Percentiles rank a stretch among this genome's conserved stretches.
Evolutionary conservation across 139 green algal genomes (phyloP).

Genomic region (Desmodesmus armatus): DNA sequence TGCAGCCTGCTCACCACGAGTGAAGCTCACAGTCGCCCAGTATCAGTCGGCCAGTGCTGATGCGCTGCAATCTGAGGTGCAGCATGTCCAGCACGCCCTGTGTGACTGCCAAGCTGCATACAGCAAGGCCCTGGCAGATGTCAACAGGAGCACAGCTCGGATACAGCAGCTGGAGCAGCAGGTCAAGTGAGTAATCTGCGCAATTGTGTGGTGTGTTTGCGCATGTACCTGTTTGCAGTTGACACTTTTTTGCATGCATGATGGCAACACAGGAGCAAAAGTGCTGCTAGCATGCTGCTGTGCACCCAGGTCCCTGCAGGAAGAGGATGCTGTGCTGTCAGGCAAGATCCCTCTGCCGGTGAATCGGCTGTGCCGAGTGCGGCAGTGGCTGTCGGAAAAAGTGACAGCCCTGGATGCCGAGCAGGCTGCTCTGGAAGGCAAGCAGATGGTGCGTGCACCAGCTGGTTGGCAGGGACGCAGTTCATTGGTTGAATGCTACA

Average conservation of each 20-base stretch:
- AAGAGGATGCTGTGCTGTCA: constrained; percentile 40
- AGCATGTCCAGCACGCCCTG: constrained; percentile 23
- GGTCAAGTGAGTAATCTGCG: neutral
- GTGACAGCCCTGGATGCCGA: constrained; percentile 8
- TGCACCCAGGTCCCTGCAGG: constrained; percentile 13
- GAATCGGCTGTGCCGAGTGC: constrained; percentile 26
- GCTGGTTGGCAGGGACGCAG: neutral
- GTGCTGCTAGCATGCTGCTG: neutral
- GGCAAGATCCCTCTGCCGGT: constrained; percentile 19
- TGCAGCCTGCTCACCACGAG: neutral
- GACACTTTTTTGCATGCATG: neutral
- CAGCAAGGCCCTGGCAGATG: neutral
- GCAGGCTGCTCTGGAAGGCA: constrained; percentile 2
- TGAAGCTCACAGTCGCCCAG: neutral
- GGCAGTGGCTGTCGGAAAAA: constrained; percentile 16
- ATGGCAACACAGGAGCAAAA: neutral
- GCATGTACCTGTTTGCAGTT: neutral
- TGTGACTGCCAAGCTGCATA: constrained; percentile 8
- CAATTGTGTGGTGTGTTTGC: neutral
- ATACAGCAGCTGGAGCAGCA: constrained; percentile 41
- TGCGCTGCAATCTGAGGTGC: constrained; percentile 17
- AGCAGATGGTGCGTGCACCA: constrained; percentile 39
- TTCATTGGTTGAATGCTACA: neutral
- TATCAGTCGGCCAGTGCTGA: constrained; percentile 15
- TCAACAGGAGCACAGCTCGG: neutral